Percentiles rank a stretch among this genome's conserved stretches.
Conservation (phyloP, 1,139 yeast species). For the Saccharomyces uvarum region DNA sequence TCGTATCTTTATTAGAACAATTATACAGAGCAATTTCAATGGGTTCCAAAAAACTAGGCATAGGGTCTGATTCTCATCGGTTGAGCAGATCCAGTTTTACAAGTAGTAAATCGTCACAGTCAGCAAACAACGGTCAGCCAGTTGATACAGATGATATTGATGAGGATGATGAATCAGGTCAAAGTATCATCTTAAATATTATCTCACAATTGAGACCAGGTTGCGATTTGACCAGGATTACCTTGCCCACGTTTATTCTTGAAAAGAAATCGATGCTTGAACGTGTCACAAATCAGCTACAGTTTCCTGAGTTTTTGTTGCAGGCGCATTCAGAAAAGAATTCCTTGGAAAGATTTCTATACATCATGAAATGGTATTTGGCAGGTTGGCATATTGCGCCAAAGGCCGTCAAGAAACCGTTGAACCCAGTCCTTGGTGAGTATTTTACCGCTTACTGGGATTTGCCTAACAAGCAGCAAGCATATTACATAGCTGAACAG, state of each 20-base stretch:
- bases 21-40: background rate
- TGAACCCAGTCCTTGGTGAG: slow-evolving; percentile 91
- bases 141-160: slow-evolving; percentile 62
- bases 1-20: background rate
- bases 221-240: slow-evolving; percentile 78
- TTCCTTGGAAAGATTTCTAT: slow-evolving; percentile 58
- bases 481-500: slow-evolving; percentile 85
- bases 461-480: slow-evolving; percentile 57
- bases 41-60: background rate
- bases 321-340: slow-evolving; percentile 58
- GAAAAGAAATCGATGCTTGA: slow-evolving; percentile 96
- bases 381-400: slow-evolving; percentile 98
- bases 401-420: slow-evolving; percentile 93
- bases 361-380: slow-evolving; percentile 79
- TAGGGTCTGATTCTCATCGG: background rate
- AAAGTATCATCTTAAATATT: slow-evolving; percentile 74
- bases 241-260: slow-evolving; percentile 87
- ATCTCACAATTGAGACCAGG: slow-evolving; percentile 91
- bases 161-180: slow-evolving; percentile 85
- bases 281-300: slow-evolving; percentile 82
- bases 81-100: background rate
- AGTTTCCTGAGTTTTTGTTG: slow-evolving; percentile 68
- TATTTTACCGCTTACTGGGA: slow-evolving; percentile 90
- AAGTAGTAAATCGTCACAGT: background rate
- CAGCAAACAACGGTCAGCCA: background rate